Base-by-base conservation (phyloP, 179 eudicot genomes). In the Pouteria campechiana region DNA sequence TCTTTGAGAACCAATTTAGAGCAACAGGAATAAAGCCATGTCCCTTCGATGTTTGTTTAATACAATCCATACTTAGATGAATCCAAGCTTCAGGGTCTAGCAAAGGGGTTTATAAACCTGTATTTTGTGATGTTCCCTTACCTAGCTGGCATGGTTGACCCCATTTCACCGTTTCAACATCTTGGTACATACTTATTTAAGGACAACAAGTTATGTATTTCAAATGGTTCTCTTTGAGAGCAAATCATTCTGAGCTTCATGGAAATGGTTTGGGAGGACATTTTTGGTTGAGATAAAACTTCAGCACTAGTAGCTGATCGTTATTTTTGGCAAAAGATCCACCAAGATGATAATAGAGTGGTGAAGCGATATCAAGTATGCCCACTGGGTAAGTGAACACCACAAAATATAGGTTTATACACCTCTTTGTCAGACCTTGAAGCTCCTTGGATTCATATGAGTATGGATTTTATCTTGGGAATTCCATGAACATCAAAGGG, bases 381-480 rank as follows among this genome's bases (percentile, higher is more conserved):
- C 30, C 30, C 4, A 27, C 9, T 27, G 4, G 30, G 30, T 4
- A 27, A n/a, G n/a, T n/a, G n/a, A 27, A 27, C 4, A 8, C 12
- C 34, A 31, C 10, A 31, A 31, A 31, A 31, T 8, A 2, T 14
- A 2, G 7, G 34, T 31, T 31, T 31, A 6, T 8, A 31, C 7
- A 31, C 34, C 11, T 7, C 21, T 7, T 42, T 42, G 16, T 10
- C 19, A 4, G 9, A 3, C 7, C 32, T 32, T 2, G 16, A 25
- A 12, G 13, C 32, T 23, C 32, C 32, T 23, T 42, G 47, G 32
- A 19, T 23, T 23, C 32, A 42, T 0, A 6, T 38, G 8, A 38
- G n/a, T n/a, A n/a, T n/a, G n/a, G n/a, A n/a, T n/a, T n/a, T 42
- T 42, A 24, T 41, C 3, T 18, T 41, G 45, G 28, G 45, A 20